Percentiles rank a stretch among this genome's conserved stretches.
phyloP scores from a whole-genome alignment of 306 rosid species.

The Ceratonia siliqua region DNA sequence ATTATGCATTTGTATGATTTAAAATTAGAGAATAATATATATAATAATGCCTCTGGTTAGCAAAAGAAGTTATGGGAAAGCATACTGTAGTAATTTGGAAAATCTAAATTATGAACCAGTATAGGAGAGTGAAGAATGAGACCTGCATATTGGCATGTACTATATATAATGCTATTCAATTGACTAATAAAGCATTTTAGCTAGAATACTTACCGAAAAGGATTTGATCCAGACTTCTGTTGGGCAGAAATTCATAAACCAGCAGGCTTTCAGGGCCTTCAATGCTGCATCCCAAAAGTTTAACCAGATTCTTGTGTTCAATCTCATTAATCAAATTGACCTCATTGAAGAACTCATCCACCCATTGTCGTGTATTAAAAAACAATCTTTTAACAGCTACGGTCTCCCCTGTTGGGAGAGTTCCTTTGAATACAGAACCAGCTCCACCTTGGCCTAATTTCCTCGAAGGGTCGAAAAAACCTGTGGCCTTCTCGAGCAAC shows the following conservation, averaged over 20 bases:
- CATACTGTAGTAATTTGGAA: background rate
- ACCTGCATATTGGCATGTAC: background rate
- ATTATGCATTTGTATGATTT: background rate
- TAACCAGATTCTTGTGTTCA: constrained; percentile 61
- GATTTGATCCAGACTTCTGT: constrained; percentile 60
- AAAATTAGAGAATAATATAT: background rate
- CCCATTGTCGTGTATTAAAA: constrained; percentile 61
- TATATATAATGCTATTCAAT: background rate
- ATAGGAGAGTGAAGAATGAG: background rate
- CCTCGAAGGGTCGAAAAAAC: constrained; percentile 41
- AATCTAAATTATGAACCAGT: background rate
- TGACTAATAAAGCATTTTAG: background rate
- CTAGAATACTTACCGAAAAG: constrained; percentile 42
- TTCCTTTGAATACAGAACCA: constrained; percentile 64
- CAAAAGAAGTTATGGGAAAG: background rate
- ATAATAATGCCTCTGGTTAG: background rate
- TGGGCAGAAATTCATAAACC: constrained; percentile 64
- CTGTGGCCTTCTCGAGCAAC: constrained; percentile 54
- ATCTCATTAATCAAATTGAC: constrained; percentile 56
- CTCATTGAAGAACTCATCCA: constrained; percentile 61
- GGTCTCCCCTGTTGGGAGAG: constrained; percentile 49
- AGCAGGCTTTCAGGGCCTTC: constrained; percentile 78
- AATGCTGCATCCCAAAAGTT: constrained; percentile 71
- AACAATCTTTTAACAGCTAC: constrained; percentile 68
- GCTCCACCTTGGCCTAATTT: constrained; percentile 57